These are phyloP conservation scores for Yarrowia phangngaensis DNA, from an alignment of 805 yeast species.

Conservation along the genomic window DNA sequence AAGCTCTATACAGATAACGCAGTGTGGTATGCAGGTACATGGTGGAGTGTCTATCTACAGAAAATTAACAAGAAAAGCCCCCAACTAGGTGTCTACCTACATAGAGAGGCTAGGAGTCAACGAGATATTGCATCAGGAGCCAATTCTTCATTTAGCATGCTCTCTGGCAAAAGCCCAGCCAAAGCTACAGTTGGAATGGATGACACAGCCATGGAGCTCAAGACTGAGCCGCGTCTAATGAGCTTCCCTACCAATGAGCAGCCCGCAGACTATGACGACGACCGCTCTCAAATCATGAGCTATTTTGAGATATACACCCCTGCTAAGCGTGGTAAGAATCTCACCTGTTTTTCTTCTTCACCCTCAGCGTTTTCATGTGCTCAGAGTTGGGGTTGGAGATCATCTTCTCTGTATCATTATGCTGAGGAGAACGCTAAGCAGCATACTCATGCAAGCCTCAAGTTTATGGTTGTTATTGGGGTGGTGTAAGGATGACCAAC, in stretches of 20 bases:
- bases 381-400: slow-evolving; percentile 60
- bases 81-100: slow-evolving; percentile 56
- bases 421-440: slow-evolving; percentile 46
- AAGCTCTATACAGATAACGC: slow-evolving; percentile 49
- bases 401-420: slow-evolving; percentile 34
- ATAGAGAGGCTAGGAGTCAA: slow-evolving; percentile 43
- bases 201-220: slow-evolving; percentile 23
- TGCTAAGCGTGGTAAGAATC: slow-evolving; percentile 45
- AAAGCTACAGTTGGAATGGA: slow-evolving; percentile 8
- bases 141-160: neutral
- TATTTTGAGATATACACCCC: slow-evolving; percentile 56
- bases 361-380: slow-evolving; percentile 52
- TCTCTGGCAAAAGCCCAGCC: slow-evolving; percentile 22
- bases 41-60: slow-evolving; percentile 55
- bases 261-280: slow-evolving; percentile 44
- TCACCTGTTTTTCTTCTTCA: slow-evolving; percentile 54
- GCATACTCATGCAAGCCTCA: slow-evolving; percentile 12
- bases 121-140: slow-evolving; percentile 26
- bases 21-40: slow-evolving; percentile 60
- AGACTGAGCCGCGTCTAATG: slow-evolving; percentile 12
- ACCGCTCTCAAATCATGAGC: slow-evolving; percentile 46
- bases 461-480: slow-evolving; percentile 22
- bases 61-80: slow-evolving; percentile 45
- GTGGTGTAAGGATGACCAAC: too few relatives aligned
- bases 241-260: slow-evolving; percentile 16